Evolutionary conservation across 2,329 filamentous ascomycete species (phyloP).

Genomic region (Berkeleyomyces rouxiae): DNA sequence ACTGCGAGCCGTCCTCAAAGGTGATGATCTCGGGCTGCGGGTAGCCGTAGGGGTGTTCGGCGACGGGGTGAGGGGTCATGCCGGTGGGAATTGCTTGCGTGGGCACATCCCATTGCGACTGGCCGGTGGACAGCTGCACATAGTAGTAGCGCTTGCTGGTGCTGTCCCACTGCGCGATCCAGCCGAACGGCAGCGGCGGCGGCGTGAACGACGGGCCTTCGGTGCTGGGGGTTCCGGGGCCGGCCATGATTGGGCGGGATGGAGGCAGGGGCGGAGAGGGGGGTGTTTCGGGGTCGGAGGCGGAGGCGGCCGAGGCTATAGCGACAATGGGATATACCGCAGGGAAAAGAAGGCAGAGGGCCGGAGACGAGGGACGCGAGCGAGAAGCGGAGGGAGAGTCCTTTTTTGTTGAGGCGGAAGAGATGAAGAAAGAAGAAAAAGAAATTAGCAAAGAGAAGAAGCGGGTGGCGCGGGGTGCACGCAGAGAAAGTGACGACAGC

Average conservation of each 20-base stretch:
- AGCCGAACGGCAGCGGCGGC: conserved; percentile 44
- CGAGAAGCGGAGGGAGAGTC: background rate
- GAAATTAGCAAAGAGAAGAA: background rate
- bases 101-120: conserved; percentile 59
- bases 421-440: background rate
- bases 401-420: background rate
- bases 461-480: background rate
- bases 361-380: background rate
- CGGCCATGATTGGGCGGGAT: conserved; percentile 30
- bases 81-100: conserved; percentile 46
- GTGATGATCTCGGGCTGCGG: conserved; percentile 37
- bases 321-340: too few species aligned
- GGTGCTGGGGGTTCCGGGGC: conserved; percentile 39
- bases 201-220: conserved; percentile 44
- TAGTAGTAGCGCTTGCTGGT: conserved; percentile 50
- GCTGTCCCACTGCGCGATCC: conserved; percentile 55
- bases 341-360: background rate
- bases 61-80: conserved; percentile 37
- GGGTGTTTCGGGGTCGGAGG: background rate
- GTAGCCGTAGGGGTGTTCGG: conserved; percentile 44
- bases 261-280: background rate
- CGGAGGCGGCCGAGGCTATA: background rate
- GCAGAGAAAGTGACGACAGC: too few species aligned
- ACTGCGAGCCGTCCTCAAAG: conserved; percentile 45
- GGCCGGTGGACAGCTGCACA: conserved; percentile 54